Base-by-base conservation (phyloP, 2,329 filamentous ascomycete genomes). In the Xylariomycetidae sp. region DNA sequence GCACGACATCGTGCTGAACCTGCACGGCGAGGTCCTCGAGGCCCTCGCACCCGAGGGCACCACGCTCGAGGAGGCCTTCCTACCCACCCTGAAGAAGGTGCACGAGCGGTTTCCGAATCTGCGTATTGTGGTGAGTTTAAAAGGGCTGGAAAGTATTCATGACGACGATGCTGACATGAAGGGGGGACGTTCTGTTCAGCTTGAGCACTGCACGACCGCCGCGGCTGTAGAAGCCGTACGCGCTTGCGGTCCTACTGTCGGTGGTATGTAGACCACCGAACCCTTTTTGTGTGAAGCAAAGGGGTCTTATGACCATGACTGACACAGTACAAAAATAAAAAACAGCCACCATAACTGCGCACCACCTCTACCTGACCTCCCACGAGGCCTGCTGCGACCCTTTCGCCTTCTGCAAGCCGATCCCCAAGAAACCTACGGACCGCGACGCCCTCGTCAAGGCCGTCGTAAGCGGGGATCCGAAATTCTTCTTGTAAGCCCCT, bases 151-250 rank as follows among this genome's bases (percentile, higher is more conserved):
- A n/a, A n/a, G n/a, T n/a, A n/a, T n/a, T n/a, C n/a, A n/a, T n/a
- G n/a, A n/a, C n/a, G n/a, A n/a, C n/a, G n/a, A n/a, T n/a, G n/a
- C n/a, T n/a, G n/a, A n/a, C n/a, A n/a, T n/a, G n/a, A n/a, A n/a
- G n/a, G n/a, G n/a, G n/a, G n/a, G n/a, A n/a, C n/a, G 8, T 23
- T 23, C 37, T 34, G 12, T 40, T 14, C 19, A 15, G 13, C 60
- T 92, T 29, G 86, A 96, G 66, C 89, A 96, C 64, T 94, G 87
- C 69, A 89, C 88, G 9, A 94, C 88, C 1, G 80, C 79, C 1
- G 86, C 84, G 1, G 89, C 88, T 0, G 69, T 95, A 4, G 77
- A 84, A 42, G 81, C 87, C 1, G 89, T 96, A 22, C 72, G 74
- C 44, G 67, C 75, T 11, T 94, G 88, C 52, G 87, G 88, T 0